phyloP scores from a whole-genome alignment of 2,329 filamentous ascomycete species.

The Fusarium nisikadoi region DNA sequence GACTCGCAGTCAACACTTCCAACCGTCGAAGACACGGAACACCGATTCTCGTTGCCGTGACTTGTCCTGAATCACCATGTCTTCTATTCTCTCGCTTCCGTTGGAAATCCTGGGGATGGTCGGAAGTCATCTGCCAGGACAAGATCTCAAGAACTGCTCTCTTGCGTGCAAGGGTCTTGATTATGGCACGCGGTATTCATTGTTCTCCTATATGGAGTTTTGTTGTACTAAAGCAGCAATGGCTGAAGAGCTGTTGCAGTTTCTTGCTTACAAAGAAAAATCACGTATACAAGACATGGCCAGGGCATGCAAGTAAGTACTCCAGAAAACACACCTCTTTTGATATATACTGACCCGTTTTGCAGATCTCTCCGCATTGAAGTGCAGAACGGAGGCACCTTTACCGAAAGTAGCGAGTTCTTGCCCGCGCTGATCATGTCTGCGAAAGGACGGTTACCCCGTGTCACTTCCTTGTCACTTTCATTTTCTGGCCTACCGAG shows the following conservation, averaged over 20 bases:
- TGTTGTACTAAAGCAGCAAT: fast-evolving
- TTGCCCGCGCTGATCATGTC: background rate
- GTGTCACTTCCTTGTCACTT: fast-evolving
- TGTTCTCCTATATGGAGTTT: fast-evolving
- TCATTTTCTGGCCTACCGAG: background rate
- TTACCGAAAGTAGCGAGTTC: fast-evolving
- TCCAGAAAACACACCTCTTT: no score
- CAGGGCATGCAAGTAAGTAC: background rate
- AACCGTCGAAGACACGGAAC: fast-evolving
- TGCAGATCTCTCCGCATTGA: background rate
- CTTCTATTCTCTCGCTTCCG: no score
- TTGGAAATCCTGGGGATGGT: no score
- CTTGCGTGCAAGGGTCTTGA: no score
- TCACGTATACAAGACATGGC: background rate
- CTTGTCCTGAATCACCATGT: background rate
- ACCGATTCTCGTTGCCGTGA: background rate
- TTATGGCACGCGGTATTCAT: no score
- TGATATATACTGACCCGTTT: background rate
- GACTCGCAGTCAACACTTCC: no score
- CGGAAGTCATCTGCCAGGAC: no score
- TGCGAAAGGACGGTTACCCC: fast-evolving
- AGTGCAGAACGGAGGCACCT: background rate
- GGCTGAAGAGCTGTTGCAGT: fast-evolving
- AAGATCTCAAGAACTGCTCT: no score
- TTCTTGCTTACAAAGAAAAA: fast-evolving